A percentile compares a stretch with the other conserved stretches of the same genome.
Evolutionary conservation across 176 grass and related monocot species (phyloP).

Genomic region (Bolboschoenus planiculmis): DNA sequence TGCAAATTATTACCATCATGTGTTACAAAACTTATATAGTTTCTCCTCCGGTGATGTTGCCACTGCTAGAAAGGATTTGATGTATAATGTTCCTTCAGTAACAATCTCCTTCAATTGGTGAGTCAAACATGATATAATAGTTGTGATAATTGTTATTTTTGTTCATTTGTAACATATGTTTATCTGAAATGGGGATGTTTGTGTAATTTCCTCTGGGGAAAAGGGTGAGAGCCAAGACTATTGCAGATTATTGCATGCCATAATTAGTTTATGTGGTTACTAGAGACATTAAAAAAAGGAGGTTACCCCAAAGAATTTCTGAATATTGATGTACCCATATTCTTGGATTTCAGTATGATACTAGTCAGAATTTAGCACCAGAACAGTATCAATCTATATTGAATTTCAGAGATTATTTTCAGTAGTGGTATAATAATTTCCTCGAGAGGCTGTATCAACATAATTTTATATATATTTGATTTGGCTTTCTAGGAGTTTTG

Average conservation of each 20-base stretch:
- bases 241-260: conserved; percentile 57
- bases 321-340: no score
- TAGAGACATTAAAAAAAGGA: conserved; percentile 40
- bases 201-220: conserved; percentile 37
- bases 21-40: conserved; percentile 34
- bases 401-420: background rate
- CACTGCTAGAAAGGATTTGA: conserved; percentile 65
- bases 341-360: background rate
- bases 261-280: conserved; percentile 58
- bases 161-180: background rate
- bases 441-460: conserved; percentile 18
- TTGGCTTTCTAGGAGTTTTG: background rate
- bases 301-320: no score
- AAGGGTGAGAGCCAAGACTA: conserved; percentile 60
- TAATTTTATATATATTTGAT: background rate
- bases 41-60: conserved; percentile 58
- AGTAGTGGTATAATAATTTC: background rate
- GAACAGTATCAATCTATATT: background rate
- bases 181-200: conserved; percentile 21
- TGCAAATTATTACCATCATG: background rate
- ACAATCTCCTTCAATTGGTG: conserved; percentile 78
- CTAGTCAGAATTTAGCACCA: background rate
- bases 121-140: conserved; percentile 5
- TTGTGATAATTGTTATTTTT: conserved; percentile 10
- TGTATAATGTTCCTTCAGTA: conserved; percentile 55